Evolutionary conservation across 1,139 yeast genomes (phyloP), one percentile per base, ranked within the genome.

Genomic region (Wickerhamomyces sp.): DNA sequence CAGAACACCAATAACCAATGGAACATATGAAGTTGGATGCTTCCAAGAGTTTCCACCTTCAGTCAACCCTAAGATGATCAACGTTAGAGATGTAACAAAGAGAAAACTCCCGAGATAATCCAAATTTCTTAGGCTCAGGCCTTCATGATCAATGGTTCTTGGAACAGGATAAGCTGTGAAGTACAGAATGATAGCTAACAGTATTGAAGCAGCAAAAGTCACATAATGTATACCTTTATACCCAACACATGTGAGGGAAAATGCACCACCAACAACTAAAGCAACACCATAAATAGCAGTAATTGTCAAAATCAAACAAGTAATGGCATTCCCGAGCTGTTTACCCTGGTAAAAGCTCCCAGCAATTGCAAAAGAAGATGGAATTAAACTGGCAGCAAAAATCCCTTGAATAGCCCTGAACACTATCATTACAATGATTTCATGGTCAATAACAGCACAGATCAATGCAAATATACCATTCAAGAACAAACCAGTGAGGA

Each of bases 321-420:
- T 44, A 37, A 65, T 47, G 2, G 67, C 67, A 4, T 34, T 36
- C 8, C 46, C 49, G 8, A 63, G 51, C 7, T 51, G 47, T 13
- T 52, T 46, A 3, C 65, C 67, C 7, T 41, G 36, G 36, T 58
- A 65, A 42, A 63, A 62, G 41, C 57, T 55, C 1, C 62, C 68
- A 6, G 61, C 54, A 6, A 67, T 26, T 0, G 65, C 62, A 47
- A 54, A 58, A 1, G 61, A 56, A 27, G 62, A 49, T 1, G 71
- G 71, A 23, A 67, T 54, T 13, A 64, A 43, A 0, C 65, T 60
- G 5, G 71, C 61, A 4, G 65, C 71, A 7, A 62, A 60, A 10
- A 66, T 51, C 18, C 71, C 71, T 48, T 67, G 71, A 1, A 67
- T 42, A 3, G 71, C 68, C 46, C 71, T 58, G 35, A 67, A 62